Evolutionary conservation across 495 filamentous ascomycete genomes (phyloP).

Genomic region (Oidiodendron maius): DNA sequence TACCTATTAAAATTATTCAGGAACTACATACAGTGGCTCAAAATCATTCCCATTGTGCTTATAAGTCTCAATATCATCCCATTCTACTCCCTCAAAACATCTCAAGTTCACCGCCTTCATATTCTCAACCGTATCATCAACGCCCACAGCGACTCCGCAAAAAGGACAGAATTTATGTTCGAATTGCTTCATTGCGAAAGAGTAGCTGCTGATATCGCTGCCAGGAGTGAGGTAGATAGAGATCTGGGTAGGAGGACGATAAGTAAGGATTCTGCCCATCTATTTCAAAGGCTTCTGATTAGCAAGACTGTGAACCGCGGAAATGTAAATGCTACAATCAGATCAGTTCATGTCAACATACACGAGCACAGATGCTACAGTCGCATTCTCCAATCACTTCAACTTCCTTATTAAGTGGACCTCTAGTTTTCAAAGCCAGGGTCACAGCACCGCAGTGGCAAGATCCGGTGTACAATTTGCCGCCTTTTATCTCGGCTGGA

Average conservation of each 20-base stretch:
- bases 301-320: constrained; percentile 21
- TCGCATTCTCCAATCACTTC: constrained; percentile 30
- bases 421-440: constrained; percentile 31
- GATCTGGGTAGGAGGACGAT: neutral
- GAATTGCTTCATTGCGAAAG: constrained; percentile 21
- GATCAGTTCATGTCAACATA: constrained; percentile 25
- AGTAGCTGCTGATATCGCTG: constrained; percentile 20
- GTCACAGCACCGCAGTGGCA: constrained; percentile 48
- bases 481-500: constrained; percentile 26
- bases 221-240: neutral
- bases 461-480: constrained; percentile 37
- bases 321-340: constrained; percentile 22
- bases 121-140: neutral
- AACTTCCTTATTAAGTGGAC: constrained; percentile 9
- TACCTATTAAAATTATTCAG: too few species aligned
- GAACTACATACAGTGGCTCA: too few species aligned
- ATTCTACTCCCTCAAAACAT: constrained; percentile 14
- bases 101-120: constrained; percentile 9
- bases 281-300: too few species aligned
- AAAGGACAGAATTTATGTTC: constrained; percentile 37
- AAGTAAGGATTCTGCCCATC: constrained; percentile 1
- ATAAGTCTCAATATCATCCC: too few species aligned
- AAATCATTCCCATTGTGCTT: too few species aligned
- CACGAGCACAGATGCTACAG: constrained; percentile 38
- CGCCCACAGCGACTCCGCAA: constrained; percentile 25